Evolutionary conservation across 1,139 yeast genomes (phyloP), one percentile per base, ranked within the genome.

Genomic region (Pichia cactophila): DNA sequence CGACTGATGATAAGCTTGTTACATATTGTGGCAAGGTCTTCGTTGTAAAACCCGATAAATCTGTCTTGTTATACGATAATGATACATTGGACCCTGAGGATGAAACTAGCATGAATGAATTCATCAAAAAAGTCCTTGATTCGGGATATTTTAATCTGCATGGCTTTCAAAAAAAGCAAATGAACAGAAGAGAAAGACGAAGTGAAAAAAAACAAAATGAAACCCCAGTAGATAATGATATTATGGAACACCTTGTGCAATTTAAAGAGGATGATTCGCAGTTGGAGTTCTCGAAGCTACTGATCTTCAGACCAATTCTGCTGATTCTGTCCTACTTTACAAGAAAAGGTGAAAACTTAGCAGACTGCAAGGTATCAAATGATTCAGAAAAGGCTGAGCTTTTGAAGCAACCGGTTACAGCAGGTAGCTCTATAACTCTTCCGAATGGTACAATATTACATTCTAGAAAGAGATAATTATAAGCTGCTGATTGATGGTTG

Each of bases 101-200:
- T 26, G 49, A 54, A 17, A 26, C 41, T 4, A 46, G 50, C 33
- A 46, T 51, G 46, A 44, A 51, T 7, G 52, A 53, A 5, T 33
- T 50, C 6, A 46, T 50, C 8, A 49, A 50, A 28, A 47, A 48
- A 10, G 41, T 56, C 9, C 39, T 49, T 16, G 49, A 53, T 14
- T 50, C 51, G 4, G 56, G 55, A 8, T 44, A 50, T 39, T 54
- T 53, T 35, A 50, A 42, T 16, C 43, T 54, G 11, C 47, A 38
- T 46, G 57, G 57, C 3, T 50, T 51, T 33, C 41, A 48, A 9
- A 54, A 53, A 26, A 45, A 42, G 31, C 50, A 43, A 35, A 17
- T 51, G 41, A 54, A 51, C 44, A 48, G 57, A 39, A 54, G 46
- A 41, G 57, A 54, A 33, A 53, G 56, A 46, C 48, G 57, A 43